Conservation (phyloP, 306 rosid species). For the Fragaria ananassa region DNA sequence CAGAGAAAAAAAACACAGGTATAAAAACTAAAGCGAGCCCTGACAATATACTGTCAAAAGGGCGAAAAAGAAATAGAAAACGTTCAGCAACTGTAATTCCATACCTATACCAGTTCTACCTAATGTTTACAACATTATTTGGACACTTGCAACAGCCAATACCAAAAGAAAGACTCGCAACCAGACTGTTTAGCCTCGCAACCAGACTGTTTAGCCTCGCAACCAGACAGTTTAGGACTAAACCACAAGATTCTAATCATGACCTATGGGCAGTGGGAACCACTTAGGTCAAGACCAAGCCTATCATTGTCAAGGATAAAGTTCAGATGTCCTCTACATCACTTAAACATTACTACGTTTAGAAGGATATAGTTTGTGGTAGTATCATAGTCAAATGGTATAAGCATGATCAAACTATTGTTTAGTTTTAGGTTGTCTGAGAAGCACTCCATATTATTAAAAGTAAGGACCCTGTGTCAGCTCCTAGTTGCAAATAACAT, state of each 20-base stretch:
- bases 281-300: neutral
- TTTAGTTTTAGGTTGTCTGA: neutral
- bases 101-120: neutral
- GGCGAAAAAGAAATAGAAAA: neutral
- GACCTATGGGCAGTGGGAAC: neutral
- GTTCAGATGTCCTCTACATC: neutral
- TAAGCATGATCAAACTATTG: neutral
- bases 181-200: neutral
- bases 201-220: neutral
- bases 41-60: conserved; percentile 1
- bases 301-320: conserved; percentile 2
- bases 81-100: neutral
- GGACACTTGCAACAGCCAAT: neutral
- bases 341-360: neutral
- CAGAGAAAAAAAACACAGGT: neutral
- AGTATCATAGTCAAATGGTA: neutral
- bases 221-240: neutral
- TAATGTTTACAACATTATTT: neutral
- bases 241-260: neutral
- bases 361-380: neutral
- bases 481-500: neutral
- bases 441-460: neutral
- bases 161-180: neutral
- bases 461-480: neutral
- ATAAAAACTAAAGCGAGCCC: neutral